phyloP scores from a whole-genome alignment of 805 yeast species.

The Cephaloascus albidus region DNA sequence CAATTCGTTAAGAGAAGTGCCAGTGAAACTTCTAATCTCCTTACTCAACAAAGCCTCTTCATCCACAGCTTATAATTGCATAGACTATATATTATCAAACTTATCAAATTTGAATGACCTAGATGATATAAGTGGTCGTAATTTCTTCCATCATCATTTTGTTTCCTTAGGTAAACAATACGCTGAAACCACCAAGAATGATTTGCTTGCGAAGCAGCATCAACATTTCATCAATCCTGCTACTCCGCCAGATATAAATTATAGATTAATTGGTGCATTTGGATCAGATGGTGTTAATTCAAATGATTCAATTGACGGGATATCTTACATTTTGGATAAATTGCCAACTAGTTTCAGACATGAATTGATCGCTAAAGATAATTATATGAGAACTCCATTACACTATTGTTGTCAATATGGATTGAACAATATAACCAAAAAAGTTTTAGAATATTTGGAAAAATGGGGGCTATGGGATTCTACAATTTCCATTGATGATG shows the following conservation, averaged over 20 bases:
- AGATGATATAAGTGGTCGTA: slow-evolving; percentile 71
- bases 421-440: slow-evolving; percentile 48
- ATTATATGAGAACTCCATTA: slow-evolving; percentile 73
- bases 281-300: slow-evolving; percentile 59
- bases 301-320: slow-evolving; percentile 47
- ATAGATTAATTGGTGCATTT: slow-evolving; percentile 40
- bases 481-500: slow-evolving; percentile 44
- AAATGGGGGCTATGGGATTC: slow-evolving; percentile 53
- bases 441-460: slow-evolving; percentile 45
- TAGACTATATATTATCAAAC: slow-evolving; percentile 42
- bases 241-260: slow-evolving; percentile 23
- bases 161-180: slow-evolving; percentile 67
- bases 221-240: slow-evolving; percentile 15
- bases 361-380: slow-evolving; percentile 59
- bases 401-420: slow-evolving; percentile 91
- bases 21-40: slow-evolving; percentile 47
- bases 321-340: slow-evolving; percentile 47
- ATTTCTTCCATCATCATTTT: slow-evolving; percentile 77
- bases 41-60: slow-evolving; percentile 59
- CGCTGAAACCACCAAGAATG: slow-evolving; percentile 5
- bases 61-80: slow-evolving; percentile 43
- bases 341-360: slow-evolving; percentile 45
- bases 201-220: slow-evolving; percentile 12
- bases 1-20: slow-evolving; percentile 39
- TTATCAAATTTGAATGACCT: slow-evolving; percentile 51